Evolutionary conservation across 1,284 basidiomycete species (phyloP), one percentile per base, ranked within the genome.

Genomic region (Austropuccinia psidii): DNA sequence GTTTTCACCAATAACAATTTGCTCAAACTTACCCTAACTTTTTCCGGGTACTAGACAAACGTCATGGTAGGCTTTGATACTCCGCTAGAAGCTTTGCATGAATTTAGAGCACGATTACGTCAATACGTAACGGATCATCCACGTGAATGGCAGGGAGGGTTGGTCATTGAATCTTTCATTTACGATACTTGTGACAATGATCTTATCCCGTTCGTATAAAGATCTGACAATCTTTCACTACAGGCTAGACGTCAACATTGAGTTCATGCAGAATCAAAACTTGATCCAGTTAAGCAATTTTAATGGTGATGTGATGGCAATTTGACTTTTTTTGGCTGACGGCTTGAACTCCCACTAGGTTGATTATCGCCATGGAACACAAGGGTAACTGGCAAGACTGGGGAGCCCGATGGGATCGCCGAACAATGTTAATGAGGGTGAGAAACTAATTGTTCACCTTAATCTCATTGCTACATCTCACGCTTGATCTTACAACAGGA

Each of bases 301-400:
- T 60, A n/a, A n/a, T n/a, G n/a, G n/a, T n/a, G n/a, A n/a, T n/a
- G n/a, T n/a, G n/a, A 45, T 45, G 41, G n/a, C n/a, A n/a, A n/a
- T n/a, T n/a, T n/a, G n/a, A 49, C 43, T 33, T 29, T n/a, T 21
- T 49, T 21, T 19, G 7, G n/a, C 27, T 24, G 24, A 47, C 35
- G 43, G 11, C 41, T 33, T 21, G 7, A 1, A 13, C 17, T 72
- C 77, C 75, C 77, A 19, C 31, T 29, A 76, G 85, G 77, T 82
- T 90, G 74, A 84, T 85, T 52, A 84, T 91, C 58, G 87, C 87
- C 19, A 86, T 91, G 79, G 90, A 92, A 81, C 90, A 89, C 86
- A 82, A 83, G 86, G 84, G 87, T 47, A 90, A 90, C 79, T 91
- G 90, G 90, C 90, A 91, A 80, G 89, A 91, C 77, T 91, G 90